Evolutionary conservation across 148 eudicot genomes (phyloP).

Genomic region (Salicornia ramosissima): DNA sequence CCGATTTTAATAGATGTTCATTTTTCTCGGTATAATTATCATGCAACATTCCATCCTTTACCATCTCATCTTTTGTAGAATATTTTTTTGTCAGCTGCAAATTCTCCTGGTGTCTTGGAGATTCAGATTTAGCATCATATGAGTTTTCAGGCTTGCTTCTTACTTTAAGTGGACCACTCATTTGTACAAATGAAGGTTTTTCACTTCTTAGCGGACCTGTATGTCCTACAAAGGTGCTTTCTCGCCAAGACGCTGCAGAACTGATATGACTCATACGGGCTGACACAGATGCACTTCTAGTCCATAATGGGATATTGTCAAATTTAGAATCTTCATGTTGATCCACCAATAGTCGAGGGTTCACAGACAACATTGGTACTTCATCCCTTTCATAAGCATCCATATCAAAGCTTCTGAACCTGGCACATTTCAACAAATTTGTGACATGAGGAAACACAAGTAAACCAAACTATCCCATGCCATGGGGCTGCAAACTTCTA

Average conservation of each 20-base stretch:
- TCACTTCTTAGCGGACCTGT: constrained; percentile 61
- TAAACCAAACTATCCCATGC: not conserved
- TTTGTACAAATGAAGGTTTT: constrained; percentile 36
- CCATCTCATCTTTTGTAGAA: constrained; percentile 31
- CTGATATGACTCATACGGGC: constrained; percentile 33
- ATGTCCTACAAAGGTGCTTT: constrained; percentile 34
- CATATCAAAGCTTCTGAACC: constrained; percentile 35
- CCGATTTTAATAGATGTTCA: constrained; percentile 63
- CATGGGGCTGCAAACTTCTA: not conserved
- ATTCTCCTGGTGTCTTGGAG: constrained; percentile 14
- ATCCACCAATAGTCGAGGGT: constrained; percentile 17
- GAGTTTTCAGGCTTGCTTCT: constrained; percentile 32
- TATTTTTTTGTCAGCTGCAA: constrained; percentile 30
- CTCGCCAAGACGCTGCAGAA: constrained; percentile 29
- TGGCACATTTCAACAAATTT: not conserved
- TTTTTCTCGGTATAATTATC: constrained; percentile 36
- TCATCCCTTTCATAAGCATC: constrained; percentile 52
- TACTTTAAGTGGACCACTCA: constrained; percentile 59
- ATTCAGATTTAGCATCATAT: constrained; percentile 27
- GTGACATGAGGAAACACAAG: too few relatives aligned
- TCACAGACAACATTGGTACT: constrained; percentile 44
- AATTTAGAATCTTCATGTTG: constrained; percentile 21
- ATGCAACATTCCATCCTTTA: constrained; percentile 25
- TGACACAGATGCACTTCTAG: constrained; percentile 55
- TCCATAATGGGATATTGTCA: constrained; percentile 26